These are phyloP conservation scores for Chondrostereum purpureum DNA, from an alignment of 1,284 basidiomycete genomes.

Conservation along the genomic window DNA sequence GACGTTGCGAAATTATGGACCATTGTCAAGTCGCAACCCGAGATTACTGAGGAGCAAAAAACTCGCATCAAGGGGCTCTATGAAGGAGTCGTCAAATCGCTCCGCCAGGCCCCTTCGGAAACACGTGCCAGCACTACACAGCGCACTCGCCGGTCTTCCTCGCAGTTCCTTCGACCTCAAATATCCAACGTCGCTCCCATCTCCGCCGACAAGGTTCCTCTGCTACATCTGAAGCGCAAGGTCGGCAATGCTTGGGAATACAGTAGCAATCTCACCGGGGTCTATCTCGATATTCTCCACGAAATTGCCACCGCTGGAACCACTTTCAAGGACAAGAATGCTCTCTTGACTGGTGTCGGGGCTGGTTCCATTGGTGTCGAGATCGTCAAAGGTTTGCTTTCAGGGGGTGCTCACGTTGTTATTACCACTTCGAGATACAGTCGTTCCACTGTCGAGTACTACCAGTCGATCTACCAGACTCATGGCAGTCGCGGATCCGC, in stretches of 20 bases:
- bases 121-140: slow-evolving; percentile 42
- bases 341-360: slow-evolving; percentile 94
- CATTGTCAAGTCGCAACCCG: slow-evolving; percentile 93
- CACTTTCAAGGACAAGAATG: slow-evolving; percentile 98
- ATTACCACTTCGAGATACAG: slow-evolving; percentile 96
- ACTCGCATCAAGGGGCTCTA: slow-evolving; percentile 96
- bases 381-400: slow-evolving; percentile 92
- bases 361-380: slow-evolving; percentile 97
- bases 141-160: slow-evolving; percentile 81
- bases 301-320: slow-evolving; percentile 98
- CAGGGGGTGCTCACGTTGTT: slow-evolving; percentile 93
- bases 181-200: slow-evolving; percentile 71
- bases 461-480: slow-evolving; percentile 96
- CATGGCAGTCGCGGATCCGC: slow-evolving; percentile 93
- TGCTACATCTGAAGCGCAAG: slow-evolving; percentile 95
- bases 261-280: slow-evolving; percentile 91
- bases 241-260: slow-evolving; percentile 97
- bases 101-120: slow-evolving; percentile 64
- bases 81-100: slow-evolving; percentile 86
- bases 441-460: slow-evolving; percentile 94
- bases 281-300: slow-evolving; percentile 93
- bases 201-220: slow-evolving; percentile 86
- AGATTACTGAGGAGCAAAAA: slow-evolving; percentile 96
- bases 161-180: slow-evolving; percentile 91
- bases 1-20: slow-evolving; percentile 96